Evolutionary conservation across 441 rosid genomes (phyloP).

Genomic region (Gossypium gossypioides): DNA sequence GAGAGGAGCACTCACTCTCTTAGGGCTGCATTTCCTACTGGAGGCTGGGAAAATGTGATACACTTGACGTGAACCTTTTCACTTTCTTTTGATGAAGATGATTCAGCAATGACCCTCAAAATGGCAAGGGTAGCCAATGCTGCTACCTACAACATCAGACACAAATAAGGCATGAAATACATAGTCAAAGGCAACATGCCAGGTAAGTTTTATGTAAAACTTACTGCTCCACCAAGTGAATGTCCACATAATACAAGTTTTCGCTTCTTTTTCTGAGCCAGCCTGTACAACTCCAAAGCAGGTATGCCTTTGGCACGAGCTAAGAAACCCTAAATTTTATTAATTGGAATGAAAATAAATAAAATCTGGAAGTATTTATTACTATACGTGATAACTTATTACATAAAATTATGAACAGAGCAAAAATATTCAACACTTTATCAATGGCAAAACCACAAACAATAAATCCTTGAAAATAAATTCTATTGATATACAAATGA

Average conservation of each 20-base stretch:
- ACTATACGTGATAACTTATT: not conserved
- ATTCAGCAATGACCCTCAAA: conserved; percentile 76
- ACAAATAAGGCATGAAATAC: conserved; percentile 2
- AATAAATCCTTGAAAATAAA: not conserved
- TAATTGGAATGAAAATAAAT: conserved; percentile 4
- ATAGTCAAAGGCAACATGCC: conserved; percentile 6
- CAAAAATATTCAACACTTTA: not conserved
- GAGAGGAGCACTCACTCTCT: conserved; percentile 57
- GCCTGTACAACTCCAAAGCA: conserved; percentile 84
- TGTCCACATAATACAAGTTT: conserved; percentile 98
- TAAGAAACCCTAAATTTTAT: conserved; percentile 66
- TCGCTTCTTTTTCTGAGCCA: conserved; percentile 84
- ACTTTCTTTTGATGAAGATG: conserved; percentile 58
- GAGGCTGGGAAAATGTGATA: conserved; percentile 90
- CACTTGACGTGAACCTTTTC: conserved; percentile 76
- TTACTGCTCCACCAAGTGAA: conserved; percentile 98
- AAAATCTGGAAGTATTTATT: not conserved
- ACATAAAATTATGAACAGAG: not conserved
- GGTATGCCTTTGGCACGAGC: conserved; percentile 99
- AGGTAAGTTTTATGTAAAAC: conserved; percentile 18
- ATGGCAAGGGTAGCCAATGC: conserved; percentile 94
- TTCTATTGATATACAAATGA: conserved; percentile 5
- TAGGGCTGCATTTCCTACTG: conserved; percentile 93
- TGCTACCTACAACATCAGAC: conserved; percentile 51
- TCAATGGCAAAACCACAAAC: not conserved